Percentiles rank a stretch among this genome's conserved stretches.
These are phyloP conservation scores for Dothideomycetes sp. DNA, from an alignment of 2,329 filamentous ascomycete genomes.

Conservation along the genomic window DNA sequence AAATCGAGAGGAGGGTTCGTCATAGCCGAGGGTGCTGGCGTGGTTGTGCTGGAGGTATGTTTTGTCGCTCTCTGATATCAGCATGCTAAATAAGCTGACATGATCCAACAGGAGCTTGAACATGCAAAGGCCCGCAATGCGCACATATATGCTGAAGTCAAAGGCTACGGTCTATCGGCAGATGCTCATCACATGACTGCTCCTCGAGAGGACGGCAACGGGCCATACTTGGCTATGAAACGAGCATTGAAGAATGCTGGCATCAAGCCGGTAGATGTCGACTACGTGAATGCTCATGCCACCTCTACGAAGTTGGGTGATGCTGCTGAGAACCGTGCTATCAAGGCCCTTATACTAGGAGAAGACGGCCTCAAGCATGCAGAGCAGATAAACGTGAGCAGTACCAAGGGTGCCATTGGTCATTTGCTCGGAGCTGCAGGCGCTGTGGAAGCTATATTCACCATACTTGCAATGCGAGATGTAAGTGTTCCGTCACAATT, in stretches of 20 bases:
- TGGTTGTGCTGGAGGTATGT: constrained; percentile 66
- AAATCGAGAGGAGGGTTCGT: constrained; percentile 72
- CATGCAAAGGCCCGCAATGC: constrained; percentile 74
- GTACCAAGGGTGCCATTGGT: constrained; percentile 86
- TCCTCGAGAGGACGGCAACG: constrained; percentile 69
- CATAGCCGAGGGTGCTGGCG: constrained; percentile 81
- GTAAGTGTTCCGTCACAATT: constrained; percentile 37
- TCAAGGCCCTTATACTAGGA: constrained; percentile 65
- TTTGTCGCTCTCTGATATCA: background rate
- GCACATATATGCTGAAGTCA: constrained; percentile 76
- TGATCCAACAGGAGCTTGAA: constrained; percentile 53
- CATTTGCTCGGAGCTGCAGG: constrained; percentile 88
- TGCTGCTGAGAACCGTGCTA: constrained; percentile 74
- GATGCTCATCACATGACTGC: constrained; percentile 94
- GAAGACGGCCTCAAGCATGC: constrained; percentile 53
- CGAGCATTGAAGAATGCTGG: constrained; percentile 64
- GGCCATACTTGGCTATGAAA: constrained; percentile 76
- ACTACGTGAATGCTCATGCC: constrained; percentile 93
- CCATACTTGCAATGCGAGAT: constrained; percentile 66
- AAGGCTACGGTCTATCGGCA: constrained; percentile 79
- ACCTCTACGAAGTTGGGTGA: constrained; percentile 83
- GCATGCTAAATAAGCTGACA: background rate
- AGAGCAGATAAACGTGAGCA: constrained; percentile 67
- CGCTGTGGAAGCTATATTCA: constrained; percentile 79
- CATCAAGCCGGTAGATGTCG: constrained; percentile 58